These are phyloP conservation scores for Aegilops umbellulata DNA, from an alignment of 176 grass and related monocot genomes.

Conservation along the genomic window DNA sequence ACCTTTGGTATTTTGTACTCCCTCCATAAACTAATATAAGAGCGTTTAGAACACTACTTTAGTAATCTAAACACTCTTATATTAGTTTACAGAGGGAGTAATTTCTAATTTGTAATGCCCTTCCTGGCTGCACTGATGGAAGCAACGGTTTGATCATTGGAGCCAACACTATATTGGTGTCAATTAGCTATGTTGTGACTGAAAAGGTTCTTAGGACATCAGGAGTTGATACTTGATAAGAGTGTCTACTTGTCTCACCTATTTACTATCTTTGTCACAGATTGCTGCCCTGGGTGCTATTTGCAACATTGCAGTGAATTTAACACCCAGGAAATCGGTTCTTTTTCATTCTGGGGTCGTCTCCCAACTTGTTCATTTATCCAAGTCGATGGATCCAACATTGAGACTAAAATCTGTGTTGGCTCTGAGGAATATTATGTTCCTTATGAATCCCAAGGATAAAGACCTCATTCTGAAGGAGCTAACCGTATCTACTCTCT, in stretches of 20 bases:
- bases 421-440: slow-evolving; percentile 92
- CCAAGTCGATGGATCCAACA: slow-evolving; percentile 78
- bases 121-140: slow-evolving; percentile 10
- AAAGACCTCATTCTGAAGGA: slow-evolving; percentile 86
- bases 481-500: slow-evolving; percentile 59
- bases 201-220: not conserved
- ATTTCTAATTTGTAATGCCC: not conserved
- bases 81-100: too few relatives aligned
- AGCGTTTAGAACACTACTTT: too few relatives aligned
- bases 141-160: slow-evolving; percentile 5
- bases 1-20: not conserved
- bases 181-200: slow-evolving; percentile 10
- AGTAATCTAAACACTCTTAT: too few relatives aligned
- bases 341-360: slow-evolving; percentile 74
- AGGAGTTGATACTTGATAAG: not conserved
- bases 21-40: too few relatives aligned
- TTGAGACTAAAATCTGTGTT: slow-evolving; percentile 84
- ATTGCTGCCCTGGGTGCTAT: slow-evolving; percentile 82
- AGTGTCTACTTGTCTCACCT: not conserved
- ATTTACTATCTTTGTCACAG: slow-evolving; percentile 40
- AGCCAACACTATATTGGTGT: not conserved
- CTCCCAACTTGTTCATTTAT: slow-evolving; percentile 73
- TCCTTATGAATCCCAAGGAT: slow-evolving; percentile 78
- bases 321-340: slow-evolving; percentile 68
- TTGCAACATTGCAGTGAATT: slow-evolving; percentile 89